phyloP scores from a whole-genome alignment of 2,329 filamentous ascomycete genomes.

The Paecilomyces fulvus region DNA sequence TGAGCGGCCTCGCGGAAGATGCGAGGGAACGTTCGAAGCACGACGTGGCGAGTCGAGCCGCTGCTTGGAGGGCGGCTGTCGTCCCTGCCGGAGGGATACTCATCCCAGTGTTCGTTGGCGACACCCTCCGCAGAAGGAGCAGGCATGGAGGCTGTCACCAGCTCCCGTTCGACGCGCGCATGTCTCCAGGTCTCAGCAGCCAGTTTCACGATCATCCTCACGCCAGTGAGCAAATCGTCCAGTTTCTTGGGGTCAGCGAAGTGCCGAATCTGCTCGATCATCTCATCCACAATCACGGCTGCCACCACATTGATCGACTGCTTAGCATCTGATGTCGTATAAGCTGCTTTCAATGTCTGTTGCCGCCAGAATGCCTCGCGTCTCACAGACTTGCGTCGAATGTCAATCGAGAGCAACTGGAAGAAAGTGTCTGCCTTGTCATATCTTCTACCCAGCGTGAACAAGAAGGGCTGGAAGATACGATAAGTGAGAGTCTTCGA shows the following conservation, averaged over 20 bases:
- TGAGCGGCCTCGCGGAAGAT: conserved; percentile 46
- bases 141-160: conserved; percentile 46
- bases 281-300: conserved; percentile 48
- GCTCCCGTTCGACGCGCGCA: conserved; percentile 48
- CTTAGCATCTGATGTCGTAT: conserved; percentile 49
- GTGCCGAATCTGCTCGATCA: conserved; percentile 46
- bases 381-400: conserved; percentile 47
- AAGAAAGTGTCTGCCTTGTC: conserved; percentile 50
- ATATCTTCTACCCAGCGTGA: conserved; percentile 46
- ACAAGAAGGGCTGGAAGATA: conserved; percentile 51
- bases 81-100: conserved; percentile 20
- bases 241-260: conserved; percentile 45
- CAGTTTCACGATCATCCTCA: conserved; percentile 49
- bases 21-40: conserved; percentile 45
- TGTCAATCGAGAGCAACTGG: conserved; percentile 46
- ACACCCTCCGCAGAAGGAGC: conserved; percentile 26
- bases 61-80: conserved; percentile 3
- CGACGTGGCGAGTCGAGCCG: conserved; percentile 30
- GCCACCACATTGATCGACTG: conserved; percentile 49
- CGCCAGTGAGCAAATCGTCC: conserved; percentile 42
- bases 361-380: conserved; percentile 52
- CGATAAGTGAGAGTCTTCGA: conserved; percentile 48
- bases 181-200: conserved; percentile 52
- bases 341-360: conserved; percentile 49
- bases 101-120: conserved; percentile 28